Evolutionary conservation across 495 filamentous ascomycete genomes (phyloP).

Genomic region (Tuber aestivum): DNA sequence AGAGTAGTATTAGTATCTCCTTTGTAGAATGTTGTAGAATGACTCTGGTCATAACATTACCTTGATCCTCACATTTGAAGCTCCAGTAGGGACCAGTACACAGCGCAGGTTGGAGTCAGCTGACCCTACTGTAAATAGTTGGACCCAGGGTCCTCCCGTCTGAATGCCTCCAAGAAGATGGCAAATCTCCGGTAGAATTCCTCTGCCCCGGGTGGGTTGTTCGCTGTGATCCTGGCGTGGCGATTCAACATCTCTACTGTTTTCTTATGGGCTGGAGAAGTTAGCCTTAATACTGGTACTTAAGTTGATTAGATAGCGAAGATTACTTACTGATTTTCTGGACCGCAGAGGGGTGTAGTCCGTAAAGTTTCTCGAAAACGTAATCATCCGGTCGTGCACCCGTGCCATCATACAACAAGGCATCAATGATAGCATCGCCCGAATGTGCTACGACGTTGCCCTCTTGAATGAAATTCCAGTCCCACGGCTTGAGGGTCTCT

Average conservation of each 20-base stretch:
- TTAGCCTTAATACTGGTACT: neutral
- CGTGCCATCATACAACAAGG: neutral
- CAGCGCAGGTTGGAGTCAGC: neutral
- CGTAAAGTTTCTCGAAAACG: neutral
- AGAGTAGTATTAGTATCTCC: neutral
- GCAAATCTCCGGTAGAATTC: neutral
- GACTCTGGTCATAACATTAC: neutral
- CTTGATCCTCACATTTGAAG: neutral
- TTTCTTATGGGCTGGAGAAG: neutral
- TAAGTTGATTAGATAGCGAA: neutral
- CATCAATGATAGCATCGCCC: neutral
- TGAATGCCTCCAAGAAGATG: neutral
- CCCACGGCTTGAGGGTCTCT: neutral
- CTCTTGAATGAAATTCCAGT: neutral
- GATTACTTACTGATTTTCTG: neutral
- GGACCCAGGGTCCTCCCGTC: neutral
- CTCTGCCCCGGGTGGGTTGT: no score
- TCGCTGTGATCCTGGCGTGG: neutral
- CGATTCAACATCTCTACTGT: neutral
- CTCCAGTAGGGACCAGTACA: neutral
- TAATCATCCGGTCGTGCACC: neutral
- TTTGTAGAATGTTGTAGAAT: neutral
- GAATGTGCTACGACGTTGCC: neutral
- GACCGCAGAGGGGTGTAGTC: neutral
- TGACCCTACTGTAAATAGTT: neutral